A percentile compares a stretch with the other conserved stretches of the same genome.
Conservation (phyloP, 164 flowering plant species). For the Kingdonia uniflora region DNA sequence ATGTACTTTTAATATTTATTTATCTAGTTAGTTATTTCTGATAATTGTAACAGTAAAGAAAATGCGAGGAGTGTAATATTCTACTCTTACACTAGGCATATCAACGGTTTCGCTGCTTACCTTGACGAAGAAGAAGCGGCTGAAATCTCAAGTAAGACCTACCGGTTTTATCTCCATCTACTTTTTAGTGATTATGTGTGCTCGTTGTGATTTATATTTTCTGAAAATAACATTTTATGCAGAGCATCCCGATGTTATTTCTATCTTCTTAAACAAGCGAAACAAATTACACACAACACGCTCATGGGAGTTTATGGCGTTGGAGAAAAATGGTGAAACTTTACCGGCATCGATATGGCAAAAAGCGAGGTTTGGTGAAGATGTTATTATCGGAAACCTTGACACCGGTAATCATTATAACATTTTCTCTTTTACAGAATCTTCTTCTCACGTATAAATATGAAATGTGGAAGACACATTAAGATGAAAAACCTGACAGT, state of each 20-base stretch:
- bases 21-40: not conserved
- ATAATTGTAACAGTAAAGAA: constrained; percentile 10
- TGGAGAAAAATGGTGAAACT: constrained; percentile 25
- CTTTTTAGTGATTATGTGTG: not conserved
- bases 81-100: constrained; percentile 13
- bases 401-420: constrained; percentile 42
- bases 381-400: constrained; percentile 56
- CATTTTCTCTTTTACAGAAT: not conserved
- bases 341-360: constrained; percentile 31
- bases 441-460: not conserved
- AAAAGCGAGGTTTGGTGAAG: constrained; percentile 55
- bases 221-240: constrained; percentile 1
- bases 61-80: constrained; percentile 10
- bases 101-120: constrained; percentile 8
- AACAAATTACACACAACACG: constrained; percentile 52
- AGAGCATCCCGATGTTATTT: constrained; percentile 57
- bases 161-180: too few relatives aligned
- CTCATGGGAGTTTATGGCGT: constrained; percentile 56
- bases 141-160: constrained; percentile 12
- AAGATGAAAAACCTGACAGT: too few relatives aligned
- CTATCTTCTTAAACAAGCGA: constrained; percentile 41
- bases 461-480: too few relatives aligned
- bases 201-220: not conserved
- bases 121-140: constrained; percentile 18
- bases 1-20: not conserved